Evolutionary conservation across 805 yeast species (phyloP), one percentile per base, ranked within the genome.

Genomic region (Cyberlindnera euphorbiiphila): DNA sequence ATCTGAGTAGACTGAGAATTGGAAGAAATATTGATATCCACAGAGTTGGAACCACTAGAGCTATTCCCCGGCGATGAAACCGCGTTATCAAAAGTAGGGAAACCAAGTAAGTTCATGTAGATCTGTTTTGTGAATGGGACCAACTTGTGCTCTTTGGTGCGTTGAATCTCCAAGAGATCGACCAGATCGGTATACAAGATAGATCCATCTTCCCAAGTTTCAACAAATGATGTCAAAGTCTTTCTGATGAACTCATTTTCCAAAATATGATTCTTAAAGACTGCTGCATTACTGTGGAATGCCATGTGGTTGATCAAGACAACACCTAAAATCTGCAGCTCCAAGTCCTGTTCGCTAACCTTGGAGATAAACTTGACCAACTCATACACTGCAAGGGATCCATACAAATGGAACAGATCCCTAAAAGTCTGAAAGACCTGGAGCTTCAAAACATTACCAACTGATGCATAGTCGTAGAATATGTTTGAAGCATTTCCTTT

Each of bases 201-300:
- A 2, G 59, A 30, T 9, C 64, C 65, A 47, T 64, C 66, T 44
- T 64, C 60, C 71, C 69, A 65, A 15, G 39, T 19, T 5, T 35
- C 27, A 21, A 63, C 45, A 31, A 55, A 63, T 3, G 42, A 41
- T 6, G 27, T 35, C 13, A 65, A 33, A 1, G 53, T 32, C 4
- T 50, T 47, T 4, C 31, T 32, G 12, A 65, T 45, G 15, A 61
- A 30, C 22, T 55, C 49, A 30, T 54, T 61, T 7, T 51, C 38
- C 9, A 33, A 15, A n/a, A 43, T 23, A 45, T 50, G 30, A 35
- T 10, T 9, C 39, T 45, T 31, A 21, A 52, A 14, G 30, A 39
- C 25, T 9, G 24, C 9, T 14, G 29, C n/a, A 2, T 20, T 28
- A 4, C 28, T 13, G 23, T 50, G 50, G 39, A 61, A 60, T 9